Evolutionary conservation across 1,284 basidiomycete species (phyloP), one percentile per base, ranked within the genome.

Genomic region (Stereum hirsutum): DNA sequence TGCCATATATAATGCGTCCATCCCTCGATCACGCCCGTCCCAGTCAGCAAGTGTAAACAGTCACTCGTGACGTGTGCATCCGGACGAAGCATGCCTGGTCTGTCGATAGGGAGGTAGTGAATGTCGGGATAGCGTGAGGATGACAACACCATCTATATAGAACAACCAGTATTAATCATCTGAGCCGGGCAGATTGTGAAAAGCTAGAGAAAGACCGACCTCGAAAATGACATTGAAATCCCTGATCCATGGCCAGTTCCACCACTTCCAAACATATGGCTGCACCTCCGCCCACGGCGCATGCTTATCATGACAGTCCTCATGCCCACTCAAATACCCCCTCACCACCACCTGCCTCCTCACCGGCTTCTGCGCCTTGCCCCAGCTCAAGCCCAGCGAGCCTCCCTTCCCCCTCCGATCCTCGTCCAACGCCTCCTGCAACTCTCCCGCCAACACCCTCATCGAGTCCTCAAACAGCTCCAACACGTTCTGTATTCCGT

Each of bases 1-100:
- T 82, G 77, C 74, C 74, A 81, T 46, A 82, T 75, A 47, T 80
- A 82, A 47, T 78, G 72, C 12, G 78, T 69, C 78, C 79, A 83
- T 14, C 78, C 77, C 58, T 83, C 80, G 24, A 81, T 60, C 30
- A 81, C 75, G 28, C 79, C 80, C 4, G 75, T 57, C 31, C 80
- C 80, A 1, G 74, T 59, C 65, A 81, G 69, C 46, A 81, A 70
- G 45, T 83, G 80, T 17, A 82, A 61, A 49, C 80, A 82, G 54
- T 82, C 80, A 8, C 74, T 66, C n/a, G 70, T 53, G 1, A 70
- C 57, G 49, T 82, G 80, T 74, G 76, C 72, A 53, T 82, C 80
- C 17, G 80, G 80, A 1, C 80, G 64, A 12, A 81, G 59, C 38
- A 73, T 63, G 19, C 65, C 78, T 2, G 78, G 78, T 41, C 65